phyloP scores from a whole-genome alignment of 192 early-diverging fungal genomes.

The Umbelopsis vinacea region DNA sequence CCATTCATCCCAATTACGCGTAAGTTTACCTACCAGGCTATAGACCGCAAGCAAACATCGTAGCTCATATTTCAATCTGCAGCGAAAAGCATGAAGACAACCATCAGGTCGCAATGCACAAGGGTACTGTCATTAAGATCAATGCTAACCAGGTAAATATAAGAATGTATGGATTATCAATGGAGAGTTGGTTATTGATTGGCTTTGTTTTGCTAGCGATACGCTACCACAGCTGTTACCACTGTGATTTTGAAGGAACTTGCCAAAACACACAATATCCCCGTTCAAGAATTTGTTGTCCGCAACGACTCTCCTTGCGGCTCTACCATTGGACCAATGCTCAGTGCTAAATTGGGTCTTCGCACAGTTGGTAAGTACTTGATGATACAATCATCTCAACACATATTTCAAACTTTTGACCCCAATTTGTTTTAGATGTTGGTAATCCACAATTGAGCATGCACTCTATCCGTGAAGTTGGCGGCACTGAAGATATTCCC shows the following conservation, averaged over 20 bases:
- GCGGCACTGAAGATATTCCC: constrained; percentile 87
- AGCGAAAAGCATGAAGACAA: constrained; percentile 92
- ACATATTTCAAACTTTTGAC: background rate
- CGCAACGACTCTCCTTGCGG: constrained; percentile 96
- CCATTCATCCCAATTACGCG: constrained; percentile 84
- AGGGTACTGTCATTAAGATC: constrained; percentile 94
- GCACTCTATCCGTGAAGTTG: constrained; percentile 95
- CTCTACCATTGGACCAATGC: constrained; percentile 97
- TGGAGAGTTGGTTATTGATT: background rate
- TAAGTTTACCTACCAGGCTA: constrained; percentile 17
- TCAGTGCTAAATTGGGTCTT: constrained; percentile 90
- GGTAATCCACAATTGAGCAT: constrained; percentile 96
- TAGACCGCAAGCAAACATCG: background rate
- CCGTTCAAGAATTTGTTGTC: constrained; percentile 88
- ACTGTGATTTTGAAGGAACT: constrained; percentile 75
- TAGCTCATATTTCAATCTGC: background rate
- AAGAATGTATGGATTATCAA: background rate
- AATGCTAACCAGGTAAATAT: constrained; percentile 88
- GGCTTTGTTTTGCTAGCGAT: constrained; percentile 48
- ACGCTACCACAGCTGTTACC: constrained; percentile 78
- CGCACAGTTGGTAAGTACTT: constrained; percentile 80
- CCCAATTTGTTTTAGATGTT: constrained; percentile 61
- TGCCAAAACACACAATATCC: constrained; percentile 77
- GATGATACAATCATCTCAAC: background rate
- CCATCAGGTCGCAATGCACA: constrained; percentile 90